phyloP scores from a whole-genome alignment of 495 filamentous ascomycete genomes.

The Aspergillus panamensis region DNA sequence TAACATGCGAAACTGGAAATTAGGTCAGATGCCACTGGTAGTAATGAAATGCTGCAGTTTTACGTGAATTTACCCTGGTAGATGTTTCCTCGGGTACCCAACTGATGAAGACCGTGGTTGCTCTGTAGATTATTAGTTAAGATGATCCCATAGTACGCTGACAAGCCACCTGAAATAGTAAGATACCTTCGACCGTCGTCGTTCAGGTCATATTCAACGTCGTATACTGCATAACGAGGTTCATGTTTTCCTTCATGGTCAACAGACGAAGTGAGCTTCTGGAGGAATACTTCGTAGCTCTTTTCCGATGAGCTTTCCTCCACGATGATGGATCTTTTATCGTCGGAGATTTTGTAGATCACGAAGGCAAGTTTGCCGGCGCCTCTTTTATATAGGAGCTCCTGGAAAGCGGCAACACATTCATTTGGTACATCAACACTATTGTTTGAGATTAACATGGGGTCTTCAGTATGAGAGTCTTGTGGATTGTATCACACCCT shows the following conservation, averaged over 20 bases:
- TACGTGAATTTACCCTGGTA: not conserved
- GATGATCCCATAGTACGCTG: not conserved
- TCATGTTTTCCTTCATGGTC: conserved; percentile 3
- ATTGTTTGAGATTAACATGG: not conserved
- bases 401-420: conserved; percentile 5
- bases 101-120: conserved; percentile 10
- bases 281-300: conserved; percentile 11
- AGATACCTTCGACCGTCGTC: conserved; percentile 4
- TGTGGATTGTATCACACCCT: not conserved
- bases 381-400: not conserved
- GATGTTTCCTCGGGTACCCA: conserved; percentile 9
- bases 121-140: not conserved
- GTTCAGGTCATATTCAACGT: conserved; percentile 10
- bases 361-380: conserved; percentile 2
- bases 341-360: conserved; percentile 14
- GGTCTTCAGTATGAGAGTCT: too few species aligned
- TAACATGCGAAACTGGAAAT: conserved; percentile 4
- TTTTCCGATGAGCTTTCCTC: conserved; percentile 9
- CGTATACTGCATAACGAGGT: conserved; percentile 14
- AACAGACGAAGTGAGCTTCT: not conserved
- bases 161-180: not conserved
- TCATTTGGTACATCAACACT: conserved; percentile 8
- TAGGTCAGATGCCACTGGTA: not conserved
- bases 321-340: not conserved
- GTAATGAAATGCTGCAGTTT: too few species aligned